phyloP scores from a whole-genome alignment of 78 protist species.

The Acrasis kona region DNA sequence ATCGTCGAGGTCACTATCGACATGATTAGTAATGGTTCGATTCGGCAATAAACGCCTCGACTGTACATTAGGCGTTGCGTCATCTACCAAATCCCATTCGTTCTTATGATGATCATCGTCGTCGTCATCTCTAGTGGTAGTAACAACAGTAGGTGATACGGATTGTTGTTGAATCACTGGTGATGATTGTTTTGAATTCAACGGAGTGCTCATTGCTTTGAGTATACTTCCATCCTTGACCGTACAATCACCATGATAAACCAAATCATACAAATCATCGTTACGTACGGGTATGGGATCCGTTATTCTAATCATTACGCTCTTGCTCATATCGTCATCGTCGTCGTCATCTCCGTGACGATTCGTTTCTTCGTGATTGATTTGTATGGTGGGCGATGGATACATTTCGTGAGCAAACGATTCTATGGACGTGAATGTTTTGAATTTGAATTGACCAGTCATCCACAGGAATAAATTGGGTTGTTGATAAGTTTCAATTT shows the following conservation, averaged over 20 bases:
- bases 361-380: no score
- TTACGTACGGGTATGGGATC: neutral
- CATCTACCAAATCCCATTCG: neutral
- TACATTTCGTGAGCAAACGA: neutral
- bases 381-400: neutral
- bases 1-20: neutral
- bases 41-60: neutral
- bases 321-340: neutral
- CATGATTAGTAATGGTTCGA: neutral
- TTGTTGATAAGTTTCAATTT: neutral
- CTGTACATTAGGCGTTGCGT: neutral
- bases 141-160: neutral
- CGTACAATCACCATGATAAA: neutral
- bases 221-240: neutral
- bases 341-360: no score
- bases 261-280: no score
- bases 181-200: neutral
- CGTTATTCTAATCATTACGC: neutral
- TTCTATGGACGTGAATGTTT: neutral
- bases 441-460: neutral
- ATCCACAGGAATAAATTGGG: neutral
- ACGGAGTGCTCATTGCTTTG: neutral
- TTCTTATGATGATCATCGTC: neutral
- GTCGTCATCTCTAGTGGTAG: neutral
- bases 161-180: neutral